A percentile compares a stretch with the other conserved stretches of the same genome.
These are phyloP conservation scores for Apiospora rasikravindrae DNA, from an alignment of 2,329 filamentous ascomycete species.

Conservation along the genomic window DNA sequence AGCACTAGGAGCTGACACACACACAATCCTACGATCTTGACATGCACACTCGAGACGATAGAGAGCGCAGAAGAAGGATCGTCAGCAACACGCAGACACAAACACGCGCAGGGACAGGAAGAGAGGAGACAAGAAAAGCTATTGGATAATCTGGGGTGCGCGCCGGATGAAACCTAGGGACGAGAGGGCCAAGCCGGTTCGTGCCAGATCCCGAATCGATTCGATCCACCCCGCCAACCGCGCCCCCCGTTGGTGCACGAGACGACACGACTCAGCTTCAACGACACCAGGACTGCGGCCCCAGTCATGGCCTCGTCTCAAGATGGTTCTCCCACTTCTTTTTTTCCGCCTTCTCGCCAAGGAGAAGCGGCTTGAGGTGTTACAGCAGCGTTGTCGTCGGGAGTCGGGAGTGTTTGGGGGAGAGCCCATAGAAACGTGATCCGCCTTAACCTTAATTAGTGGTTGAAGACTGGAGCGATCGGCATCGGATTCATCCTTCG, in stretches of 20 bases:
- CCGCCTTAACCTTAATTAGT: not conserved
- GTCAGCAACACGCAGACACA: not conserved
- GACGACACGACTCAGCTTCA: not conserved
- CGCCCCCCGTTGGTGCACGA: not conserved
- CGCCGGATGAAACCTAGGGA: not conserved
- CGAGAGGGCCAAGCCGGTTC: conserved; percentile 2
- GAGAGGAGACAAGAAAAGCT: not conserved
- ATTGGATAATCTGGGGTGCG: not conserved
- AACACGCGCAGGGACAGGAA: not conserved
- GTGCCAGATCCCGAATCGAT: not conserved
- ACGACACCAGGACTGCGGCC: not conserved
- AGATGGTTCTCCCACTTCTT: not conserved
- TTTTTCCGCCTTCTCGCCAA: not conserved
- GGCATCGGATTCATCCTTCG: not conserved
- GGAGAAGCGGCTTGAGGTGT: not conserved
- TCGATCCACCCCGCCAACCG: not conserved
- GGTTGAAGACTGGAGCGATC: not conserved
- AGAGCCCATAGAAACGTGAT: not conserved
- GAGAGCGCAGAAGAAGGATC: not conserved
- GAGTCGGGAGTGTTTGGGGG: not conserved
- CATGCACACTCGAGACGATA: not conserved
- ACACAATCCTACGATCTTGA: not conserved
- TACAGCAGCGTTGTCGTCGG: not conserved
- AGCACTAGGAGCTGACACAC: not conserved
- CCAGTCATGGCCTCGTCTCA: not conserved